These are phyloP conservation scores for Marsdenia floribunda DNA, from an alignment of 257 asterid species.

Conservation along the genomic window DNA sequence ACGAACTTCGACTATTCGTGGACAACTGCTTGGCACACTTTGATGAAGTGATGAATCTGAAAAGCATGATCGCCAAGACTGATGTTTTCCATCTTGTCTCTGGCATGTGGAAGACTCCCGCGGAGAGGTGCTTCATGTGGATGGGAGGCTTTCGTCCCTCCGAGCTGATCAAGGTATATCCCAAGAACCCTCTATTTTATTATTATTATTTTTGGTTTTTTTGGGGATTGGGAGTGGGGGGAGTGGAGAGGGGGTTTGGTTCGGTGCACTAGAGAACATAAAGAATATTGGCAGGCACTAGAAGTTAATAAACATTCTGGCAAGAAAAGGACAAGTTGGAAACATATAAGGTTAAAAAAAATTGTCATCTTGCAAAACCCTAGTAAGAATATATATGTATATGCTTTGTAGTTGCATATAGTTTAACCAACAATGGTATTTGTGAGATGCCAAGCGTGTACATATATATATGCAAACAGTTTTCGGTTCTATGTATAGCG, in stretches of 20 bases:
- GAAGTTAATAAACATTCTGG: slow-evolving; percentile 7
- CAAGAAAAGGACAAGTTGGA: slow-evolving; percentile 9
- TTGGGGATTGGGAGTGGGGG: too few species aligned
- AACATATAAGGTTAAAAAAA: slow-evolving; percentile 2
- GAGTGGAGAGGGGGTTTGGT: too few species aligned
- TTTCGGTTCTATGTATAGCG: not conserved
- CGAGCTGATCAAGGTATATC: slow-evolving; percentile 66
- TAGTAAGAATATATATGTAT: not conserved
- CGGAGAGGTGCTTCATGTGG: slow-evolving; percentile 90
- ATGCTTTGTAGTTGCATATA: too few species aligned
- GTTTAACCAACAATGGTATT: too few species aligned
- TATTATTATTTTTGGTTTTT: not conserved
- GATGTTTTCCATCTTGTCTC: slow-evolving; percentile 75
- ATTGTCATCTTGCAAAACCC: slow-evolving; percentile 15
- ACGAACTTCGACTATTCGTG: slow-evolving; percentile 53
- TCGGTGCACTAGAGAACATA: not conserved
- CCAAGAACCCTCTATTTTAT: too few species aligned
- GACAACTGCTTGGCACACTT: slow-evolving; percentile 61
- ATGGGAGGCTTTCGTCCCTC: slow-evolving; percentile 90
- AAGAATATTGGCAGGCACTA: slow-evolving; percentile 7
- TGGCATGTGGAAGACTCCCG: slow-evolving; percentile 91
- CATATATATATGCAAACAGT: not conserved
- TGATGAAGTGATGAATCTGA: slow-evolving; percentile 50
- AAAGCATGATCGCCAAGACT: slow-evolving; percentile 48
- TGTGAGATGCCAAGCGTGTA: not conserved